Evolutionary conservation across 306 rosid species (phyloP), one percentile per base, ranked within the genome.

Genomic region (Fragaria vesca): DNA sequence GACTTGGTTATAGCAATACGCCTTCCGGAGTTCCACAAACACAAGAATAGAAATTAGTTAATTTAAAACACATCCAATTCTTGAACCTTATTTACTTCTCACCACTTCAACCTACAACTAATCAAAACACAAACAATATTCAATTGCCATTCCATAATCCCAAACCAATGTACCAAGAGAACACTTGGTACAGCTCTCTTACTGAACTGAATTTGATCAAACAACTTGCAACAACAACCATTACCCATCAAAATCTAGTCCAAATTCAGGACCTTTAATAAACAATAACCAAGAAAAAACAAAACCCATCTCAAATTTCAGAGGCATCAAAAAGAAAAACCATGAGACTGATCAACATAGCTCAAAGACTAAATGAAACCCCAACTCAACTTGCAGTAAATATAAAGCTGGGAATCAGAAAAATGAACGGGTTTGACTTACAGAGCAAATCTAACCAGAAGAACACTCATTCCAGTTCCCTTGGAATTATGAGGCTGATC

Each of bases 251-350:
- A 60, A 55, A 74, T 74, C 9, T 75, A 36, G 34, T 45, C 46
- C 48, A 75, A 28, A 62, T 46, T 75, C 61, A 28, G 15, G 69
- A 40, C 21, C 69, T 74, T 58, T 43, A 24, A 34, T 2, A 8
- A 55, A 20, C 43, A 34, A 72, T 63, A 79, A 48, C 52, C 69
- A 12, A 36, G 42, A 67, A 81, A 66, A 75, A 80, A 24, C 72
- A 80, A 12, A 48, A 65, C 12, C 73, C 40, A 69, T 76, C 58
- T 65, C 65, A 82, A 69, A 75, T 60, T 38, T 72, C 66, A 66
- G 77, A 3, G 38, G n/a, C 69, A 63, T 12, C 5, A 47, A 8
- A 73, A 15, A 42, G 5, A 62, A 18, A 57, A 18, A 16, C 6
- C 69, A 61, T 28, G 63, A 42, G 2, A 6, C 24, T 8, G 48